Evolutionary conservation across 2,329 filamentous ascomycete genomes (phyloP), one percentile per base, ranked within the genome.

Genomic region (Venturia asperata): DNA sequence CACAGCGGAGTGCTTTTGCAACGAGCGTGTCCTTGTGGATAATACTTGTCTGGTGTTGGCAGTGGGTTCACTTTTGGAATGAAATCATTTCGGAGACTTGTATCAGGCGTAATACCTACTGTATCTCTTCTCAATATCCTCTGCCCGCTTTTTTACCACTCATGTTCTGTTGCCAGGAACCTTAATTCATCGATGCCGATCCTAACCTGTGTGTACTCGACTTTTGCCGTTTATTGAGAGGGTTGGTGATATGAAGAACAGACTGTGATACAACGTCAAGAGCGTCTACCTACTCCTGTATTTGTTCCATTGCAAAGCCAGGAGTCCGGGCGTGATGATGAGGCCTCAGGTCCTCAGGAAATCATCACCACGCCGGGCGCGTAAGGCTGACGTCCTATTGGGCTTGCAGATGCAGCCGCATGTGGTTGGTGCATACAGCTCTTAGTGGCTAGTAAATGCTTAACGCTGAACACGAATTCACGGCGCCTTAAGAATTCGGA

Each of bases 91-190:
- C 11, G 19, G 39, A 62, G 60, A 43, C 17, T 47, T 37, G 30
- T 34, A 56, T 37, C 52, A 37, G 27, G 21, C 34, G 62, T 63
- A 63, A 42, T 41, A 43, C 42, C 17, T 63, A 19, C 42, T 56
- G 64, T 30, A 65, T 43, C 45, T 72, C 69, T 69, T 68, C 39
- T 62, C 68, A 42, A 64, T 15, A 69, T n/a, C n/a, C n/a, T n/a
- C n/a, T n/a, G n/a, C n/a, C n/a, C n/a, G n/a, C n/a, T n/a, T n/a
- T n/a, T n/a, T n/a, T n/a, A 10, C 9, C 15, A 68, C 2, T 42
- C 39, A 2, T 11, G 4, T 42, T 42, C 4, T 42, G 39, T 15
- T 42, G 39, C 39, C 4, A 42, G 39, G 15, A 42, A n/a, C n/a
- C n/a, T n/a, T n/a, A n/a, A 10, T 42, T 15, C 11, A 11, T 2